A percentile compares a stretch with the other conserved stretches of the same genome.
These are phyloP conservation scores for Tuber indicum DNA, from an alignment of 495 filamentous ascomycete genomes.

Conservation along the genomic window DNA sequence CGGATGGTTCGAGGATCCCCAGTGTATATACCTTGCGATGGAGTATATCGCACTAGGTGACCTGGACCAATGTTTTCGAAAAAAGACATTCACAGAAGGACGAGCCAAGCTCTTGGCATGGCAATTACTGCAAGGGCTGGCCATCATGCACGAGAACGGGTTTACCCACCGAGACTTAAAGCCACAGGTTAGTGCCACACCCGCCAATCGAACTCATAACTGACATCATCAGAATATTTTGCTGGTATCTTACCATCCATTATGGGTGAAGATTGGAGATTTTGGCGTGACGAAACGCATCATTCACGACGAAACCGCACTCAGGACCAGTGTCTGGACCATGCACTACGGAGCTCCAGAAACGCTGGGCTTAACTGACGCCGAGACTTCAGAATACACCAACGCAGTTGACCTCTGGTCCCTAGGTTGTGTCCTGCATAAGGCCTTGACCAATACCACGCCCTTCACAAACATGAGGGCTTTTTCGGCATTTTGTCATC, in stretches of 20 bases:
- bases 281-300: background rate
- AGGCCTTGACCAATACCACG: background rate
- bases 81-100: background rate
- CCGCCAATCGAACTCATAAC: background rate
- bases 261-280: constrained; percentile 1
- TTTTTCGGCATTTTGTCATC: background rate
- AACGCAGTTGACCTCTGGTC: background rate
- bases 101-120: background rate
- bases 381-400: background rate
- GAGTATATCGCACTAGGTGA: constrained; percentile 7
- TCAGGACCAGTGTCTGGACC: background rate
- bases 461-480: background rate
- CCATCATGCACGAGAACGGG: background rate
- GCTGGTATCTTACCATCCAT: background rate
- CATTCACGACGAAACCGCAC: background rate
- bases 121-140: background rate
- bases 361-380: background rate
- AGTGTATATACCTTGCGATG: constrained; percentile 12
- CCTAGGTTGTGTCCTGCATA: background rate
- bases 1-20: constrained; percentile 13
- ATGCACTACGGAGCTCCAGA: background rate
- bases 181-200: background rate
- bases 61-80: background rate
- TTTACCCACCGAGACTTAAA: constrained; percentile 1
- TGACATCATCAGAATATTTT: background rate